phyloP scores from a whole-genome alignment of 2,329 filamentous ascomycete species.

The Colletotrichum destructivum region DNA sequence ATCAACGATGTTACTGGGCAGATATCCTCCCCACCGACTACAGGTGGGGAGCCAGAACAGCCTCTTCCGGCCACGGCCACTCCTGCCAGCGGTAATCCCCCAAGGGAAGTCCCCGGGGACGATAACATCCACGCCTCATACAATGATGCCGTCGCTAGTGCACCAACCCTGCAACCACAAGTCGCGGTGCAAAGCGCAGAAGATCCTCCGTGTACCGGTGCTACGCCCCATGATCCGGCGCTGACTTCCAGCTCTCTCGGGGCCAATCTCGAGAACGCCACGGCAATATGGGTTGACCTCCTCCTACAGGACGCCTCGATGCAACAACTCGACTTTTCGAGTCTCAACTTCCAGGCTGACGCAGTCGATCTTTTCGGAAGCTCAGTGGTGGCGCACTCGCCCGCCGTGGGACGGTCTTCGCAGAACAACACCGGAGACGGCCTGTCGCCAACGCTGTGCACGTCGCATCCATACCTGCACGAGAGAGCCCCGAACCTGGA shows the following conservation, averaged over 20 bases:
- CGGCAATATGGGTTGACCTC: conserved; percentile 38
- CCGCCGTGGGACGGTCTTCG: background rate
- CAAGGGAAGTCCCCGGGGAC: background rate
- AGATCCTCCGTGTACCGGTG: conserved; percentile 1
- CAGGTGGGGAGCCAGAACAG: background rate
- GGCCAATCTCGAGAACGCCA: conserved; percentile 33
- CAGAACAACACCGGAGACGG: background rate
- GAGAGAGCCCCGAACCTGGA: conserved; percentile 2
- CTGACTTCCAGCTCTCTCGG: conserved; percentile 22
- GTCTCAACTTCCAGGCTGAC: conserved; percentile 3
- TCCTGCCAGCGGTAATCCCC: background rate
- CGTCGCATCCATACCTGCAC: conserved; percentile 16
- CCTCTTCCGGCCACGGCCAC: background rate
- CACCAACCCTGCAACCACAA: background rate
- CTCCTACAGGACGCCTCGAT: conserved; percentile 30
- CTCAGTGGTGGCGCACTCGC: conserved; percentile 12
- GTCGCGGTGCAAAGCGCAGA: background rate
- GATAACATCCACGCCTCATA: background rate
- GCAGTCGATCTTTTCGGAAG: conserved; percentile 10
- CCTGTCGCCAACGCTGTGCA: background rate
- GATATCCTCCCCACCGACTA: background rate
- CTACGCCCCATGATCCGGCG: conserved; percentile 15
- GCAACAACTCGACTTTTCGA: conserved; percentile 27
- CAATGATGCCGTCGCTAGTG: background rate
- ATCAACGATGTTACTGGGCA: background rate